Percentiles rank a stretch among this genome's conserved stretches.
These are phyloP conservation scores for Aschersonia sp. DNA, from an alignment of 2,329 filamentous ascomycete species.

Conservation along the genomic window DNA sequence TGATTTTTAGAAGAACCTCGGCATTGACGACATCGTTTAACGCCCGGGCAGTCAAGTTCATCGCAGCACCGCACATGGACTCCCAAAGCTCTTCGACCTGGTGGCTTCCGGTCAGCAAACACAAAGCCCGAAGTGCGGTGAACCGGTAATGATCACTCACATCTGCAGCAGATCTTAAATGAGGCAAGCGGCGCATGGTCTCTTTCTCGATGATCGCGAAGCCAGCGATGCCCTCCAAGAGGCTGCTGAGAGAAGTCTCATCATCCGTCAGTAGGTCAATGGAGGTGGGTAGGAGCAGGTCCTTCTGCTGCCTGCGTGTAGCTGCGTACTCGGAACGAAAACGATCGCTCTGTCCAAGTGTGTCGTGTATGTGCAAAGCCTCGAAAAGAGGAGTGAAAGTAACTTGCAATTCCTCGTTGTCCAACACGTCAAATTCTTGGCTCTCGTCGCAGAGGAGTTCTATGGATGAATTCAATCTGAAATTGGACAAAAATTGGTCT, in stretches of 20 bases:
- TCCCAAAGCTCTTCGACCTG: constrained; percentile 98
- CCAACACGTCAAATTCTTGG: constrained; percentile 87
- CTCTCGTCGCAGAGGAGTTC: constrained; percentile 90
- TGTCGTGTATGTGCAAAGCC: constrained; percentile 90
- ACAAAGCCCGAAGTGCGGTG: background rate
- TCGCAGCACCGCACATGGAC: constrained; percentile 84
- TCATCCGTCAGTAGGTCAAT: constrained; percentile 72
- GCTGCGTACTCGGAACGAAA: constrained; percentile 87
- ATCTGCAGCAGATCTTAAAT: constrained; percentile 69
- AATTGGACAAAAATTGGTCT: constrained; percentile 60
- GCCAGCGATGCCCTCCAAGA: constrained; percentile 86
- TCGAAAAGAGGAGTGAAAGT: constrained; percentile 93
- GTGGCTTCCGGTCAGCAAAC: background rate
- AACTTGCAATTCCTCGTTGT: constrained; percentile 89
- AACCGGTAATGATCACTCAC: constrained; percentile 29
- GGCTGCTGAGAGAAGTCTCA: constrained; percentile 69
- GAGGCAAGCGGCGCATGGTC: constrained; percentile 75
- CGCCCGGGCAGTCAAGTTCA: constrained; percentile 67
- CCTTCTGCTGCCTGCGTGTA: constrained; percentile 81
- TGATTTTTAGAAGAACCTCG: constrained; percentile 84
- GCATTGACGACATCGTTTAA: constrained; percentile 72
- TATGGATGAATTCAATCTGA: constrained; percentile 89
- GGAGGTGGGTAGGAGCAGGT: constrained; percentile 64
- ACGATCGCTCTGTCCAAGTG: constrained; percentile 79
- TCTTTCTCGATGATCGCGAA: constrained; percentile 95